Base-by-base conservation (phyloP, 2,329 filamentous ascomycete species). In the Trichoderma simmonsii region DNA sequence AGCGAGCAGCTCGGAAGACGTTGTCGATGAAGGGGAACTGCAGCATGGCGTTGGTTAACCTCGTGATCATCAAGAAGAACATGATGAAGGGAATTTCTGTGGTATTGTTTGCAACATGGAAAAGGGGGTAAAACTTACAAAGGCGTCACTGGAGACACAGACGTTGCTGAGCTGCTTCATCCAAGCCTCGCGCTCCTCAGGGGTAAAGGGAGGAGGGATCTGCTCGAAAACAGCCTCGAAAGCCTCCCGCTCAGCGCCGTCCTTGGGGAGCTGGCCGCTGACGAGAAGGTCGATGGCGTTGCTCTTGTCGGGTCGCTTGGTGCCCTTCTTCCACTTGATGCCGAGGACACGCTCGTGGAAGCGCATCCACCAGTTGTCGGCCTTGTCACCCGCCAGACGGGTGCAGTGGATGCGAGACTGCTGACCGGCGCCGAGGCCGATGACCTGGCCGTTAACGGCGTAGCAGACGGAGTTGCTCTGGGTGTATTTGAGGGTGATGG, bases 381-480 rank as follows among this genome's bases (percentile, higher is more conserved):
- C 94, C 88, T 99, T 99, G 86, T 98, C 95, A 73, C 96, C 96
- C 12, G 96, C 96, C 66, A 99, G 90, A 76, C 96, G 92, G 56
- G 96, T 99, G 89, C 96, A 99, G 88, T 99, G 96, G 77, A 99
- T 99, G 77, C 96, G 92, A 74, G 93, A 97, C 85, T 99, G 96
- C 84, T 99, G 96, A 73, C 96, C 96, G 70, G 96, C 96, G 75
- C 96, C 96, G 71, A 99, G 90, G 75, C 96, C 96, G 77, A 99
- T 88, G 78, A 98, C 89, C 84, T 98, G 96, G 62, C 96, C 96
- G 78, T 97, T 95, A 75, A 94, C 87, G 70, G 96, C 95, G 81
- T 98, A 99, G 89, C 95, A 98, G 75, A 99, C 96, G 30, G 95
- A 98, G 89, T 99, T 99, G 80, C 94, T 97, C 85, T 99, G 95